Evolutionary conservation across 2,329 filamentous ascomycete species (phyloP).

Genomic region (Aspergillus pseudoterreus): DNA sequence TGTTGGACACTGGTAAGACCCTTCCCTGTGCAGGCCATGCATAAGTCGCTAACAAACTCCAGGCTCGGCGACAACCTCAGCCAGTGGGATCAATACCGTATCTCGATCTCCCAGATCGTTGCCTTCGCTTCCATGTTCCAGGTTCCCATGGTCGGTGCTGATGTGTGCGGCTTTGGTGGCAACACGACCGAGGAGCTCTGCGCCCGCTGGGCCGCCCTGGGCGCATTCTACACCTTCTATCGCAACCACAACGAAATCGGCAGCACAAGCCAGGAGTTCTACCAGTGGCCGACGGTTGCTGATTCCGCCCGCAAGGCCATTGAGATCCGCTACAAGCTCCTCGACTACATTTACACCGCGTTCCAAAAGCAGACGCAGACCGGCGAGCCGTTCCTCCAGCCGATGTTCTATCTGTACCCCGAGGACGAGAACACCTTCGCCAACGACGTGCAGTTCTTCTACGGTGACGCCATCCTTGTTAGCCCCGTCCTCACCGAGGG

Average conservation of each 20-base stretch:
- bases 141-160: slow-evolving; percentile 64
- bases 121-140: slow-evolving; percentile 64
- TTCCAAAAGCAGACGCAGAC: slow-evolving; percentile 57
- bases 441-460: slow-evolving; percentile 58
- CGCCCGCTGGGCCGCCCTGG: slow-evolving; percentile 70
- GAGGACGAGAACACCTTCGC: slow-evolving; percentile 50
- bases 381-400: slow-evolving; percentile 64
- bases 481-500: slow-evolving; percentile 54
- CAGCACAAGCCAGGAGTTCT: slow-evolving; percentile 65
- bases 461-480: slow-evolving; percentile 54
- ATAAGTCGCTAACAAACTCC: slow-evolving; percentile 1
- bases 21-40: not conserved
- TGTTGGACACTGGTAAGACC: slow-evolving; percentile 51
- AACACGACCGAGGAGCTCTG: slow-evolving; percentile 67
- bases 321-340: slow-evolving; percentile 67
- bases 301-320: slow-evolving; percentile 66
- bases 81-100: slow-evolving; percentile 56
- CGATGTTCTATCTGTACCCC: slow-evolving; percentile 70
- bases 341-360: slow-evolving; percentile 77
- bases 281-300: slow-evolving; percentile 63
- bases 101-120: slow-evolving; percentile 58
- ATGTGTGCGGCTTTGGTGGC: slow-evolving; percentile 72
- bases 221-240: slow-evolving; percentile 72
- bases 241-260: slow-evolving; percentile 64
- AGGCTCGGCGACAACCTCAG: slow-evolving; percentile 60